phyloP scores from a whole-genome alignment of 2,329 filamentous ascomycete species.

The Sporothrix inflata region DNA sequence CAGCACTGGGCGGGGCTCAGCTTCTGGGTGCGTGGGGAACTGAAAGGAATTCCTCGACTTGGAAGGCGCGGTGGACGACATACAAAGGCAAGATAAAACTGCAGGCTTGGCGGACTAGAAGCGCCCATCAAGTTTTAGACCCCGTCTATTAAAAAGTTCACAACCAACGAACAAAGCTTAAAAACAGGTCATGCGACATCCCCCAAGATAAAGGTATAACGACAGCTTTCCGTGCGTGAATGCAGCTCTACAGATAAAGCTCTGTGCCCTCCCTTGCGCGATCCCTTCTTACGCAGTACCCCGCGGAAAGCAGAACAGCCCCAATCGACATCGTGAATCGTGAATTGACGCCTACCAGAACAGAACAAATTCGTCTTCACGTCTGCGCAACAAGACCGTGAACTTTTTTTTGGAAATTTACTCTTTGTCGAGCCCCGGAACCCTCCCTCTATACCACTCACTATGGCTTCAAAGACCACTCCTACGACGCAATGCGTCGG shows the following conservation, averaged over 20 bases:
- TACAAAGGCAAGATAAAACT: slow-evolving; percentile 15
- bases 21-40: slow-evolving; percentile 25
- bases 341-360: neutral
- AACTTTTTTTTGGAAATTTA: neutral
- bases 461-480: slow-evolving; percentile 44
- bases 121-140: slow-evolving; percentile 1
- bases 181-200: slow-evolving; percentile 26
- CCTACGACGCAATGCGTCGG: slow-evolving; percentile 70
- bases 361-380: neutral
- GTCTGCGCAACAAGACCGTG: neutral
- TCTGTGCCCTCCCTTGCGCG: neutral
- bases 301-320: neutral
- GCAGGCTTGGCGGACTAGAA: slow-evolving; percentile 19
- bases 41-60: slow-evolving; percentile 10
- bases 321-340: neutral
- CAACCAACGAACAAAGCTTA: slow-evolving; percentile 17
- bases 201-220: slow-evolving; percentile 22
- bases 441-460: slow-evolving; percentile 22
- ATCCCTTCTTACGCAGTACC: neutral
- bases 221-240: neutral
- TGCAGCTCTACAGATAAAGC: slow-evolving; percentile 10
- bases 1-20: neutral
- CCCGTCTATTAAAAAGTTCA: slow-evolving; percentile 1
- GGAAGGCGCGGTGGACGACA: slow-evolving; percentile 18
- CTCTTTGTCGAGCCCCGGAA: neutral